A percentile compares a stretch with the other conserved stretches of the same genome.
Evolutionary conservation across 1,284 basidiomycete genomes (phyloP).

Genomic region (Irpex lacteus): DNA sequence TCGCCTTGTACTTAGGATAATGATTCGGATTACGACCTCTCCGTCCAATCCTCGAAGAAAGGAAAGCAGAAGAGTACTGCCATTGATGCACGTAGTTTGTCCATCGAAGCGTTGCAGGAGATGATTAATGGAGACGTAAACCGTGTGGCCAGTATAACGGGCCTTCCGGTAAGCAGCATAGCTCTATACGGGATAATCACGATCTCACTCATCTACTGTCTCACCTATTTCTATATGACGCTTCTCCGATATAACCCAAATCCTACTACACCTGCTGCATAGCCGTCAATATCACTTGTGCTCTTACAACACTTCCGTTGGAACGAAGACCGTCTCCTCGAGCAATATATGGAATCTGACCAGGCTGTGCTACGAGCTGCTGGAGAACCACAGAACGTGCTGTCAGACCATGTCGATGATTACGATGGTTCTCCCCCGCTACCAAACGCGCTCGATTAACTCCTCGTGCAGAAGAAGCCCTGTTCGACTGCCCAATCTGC

Average conservation of each 20-base stretch:
- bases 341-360: slow-evolving; percentile 53
- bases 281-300: slow-evolving; percentile 51
- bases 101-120: slow-evolving; percentile 38
- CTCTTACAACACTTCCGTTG: slow-evolving; percentile 62
- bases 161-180: slow-evolving; percentile 41
- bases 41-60: slow-evolving; percentile 21
- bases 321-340: slow-evolving; percentile 62
- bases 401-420: background rate
- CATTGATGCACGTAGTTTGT: slow-evolving; percentile 34
- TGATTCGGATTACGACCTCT: slow-evolving; percentile 28
- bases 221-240: slow-evolving; percentile 1
- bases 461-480: slow-evolving; percentile 30
- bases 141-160: slow-evolving; percentile 46
- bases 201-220: background rate
- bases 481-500: slow-evolving; percentile 48
- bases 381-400: slow-evolving; percentile 27
- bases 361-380: slow-evolving; percentile 36
- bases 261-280: background rate
- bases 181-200: background rate
- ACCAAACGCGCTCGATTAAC: slow-evolving; percentile 27
- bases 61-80: slow-evolving; percentile 25
- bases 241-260: background rate
- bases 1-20: slow-evolving; percentile 19
- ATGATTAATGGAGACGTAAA: slow-evolving; percentile 44
- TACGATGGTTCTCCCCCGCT: slow-evolving; percentile 3